Evolutionary conservation across 805 yeast species (phyloP).

Genomic region (Ogataea neopini): DNA sequence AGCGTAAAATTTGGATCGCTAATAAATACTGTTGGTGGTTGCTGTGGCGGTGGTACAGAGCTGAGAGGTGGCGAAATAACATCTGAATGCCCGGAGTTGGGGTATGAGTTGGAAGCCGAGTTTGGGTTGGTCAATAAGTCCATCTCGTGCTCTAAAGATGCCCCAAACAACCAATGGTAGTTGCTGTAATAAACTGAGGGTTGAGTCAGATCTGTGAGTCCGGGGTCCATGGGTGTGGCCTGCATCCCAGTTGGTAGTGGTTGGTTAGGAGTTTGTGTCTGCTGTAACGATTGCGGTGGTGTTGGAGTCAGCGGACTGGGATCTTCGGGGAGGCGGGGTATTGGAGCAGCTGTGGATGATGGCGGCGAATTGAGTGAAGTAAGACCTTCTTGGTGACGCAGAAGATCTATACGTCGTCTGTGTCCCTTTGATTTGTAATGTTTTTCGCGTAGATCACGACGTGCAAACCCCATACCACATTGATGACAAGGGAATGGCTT

Average conservation of each 20-base stretch:
- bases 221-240: background rate
- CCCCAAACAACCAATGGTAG: conserved; percentile 18
- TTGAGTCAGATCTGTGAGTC: background rate
- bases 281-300: too few species aligned
- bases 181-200: background rate
- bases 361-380: background rate
- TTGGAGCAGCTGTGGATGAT: background rate
- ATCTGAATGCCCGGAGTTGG: background rate
- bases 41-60: background rate
- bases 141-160: background rate
- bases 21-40: background rate
- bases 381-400: conserved; percentile 7
- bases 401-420: conserved; percentile 13
- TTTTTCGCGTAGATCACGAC: conserved; percentile 36
- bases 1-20: background rate
- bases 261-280: background rate
- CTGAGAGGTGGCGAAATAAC: background rate
- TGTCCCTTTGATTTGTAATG: conserved; percentile 31
- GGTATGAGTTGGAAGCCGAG: background rate
- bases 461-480: conserved; percentile 32
- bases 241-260: background rate
- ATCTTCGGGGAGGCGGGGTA: background rate
- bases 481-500: conserved; percentile 32
- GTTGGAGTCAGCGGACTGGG: conserved; percentile 2
- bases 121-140: background rate